phyloP scores from a whole-genome alignment of 2,329 filamentous ascomycete genomes.

The Calonectria multiphialidica region DNA sequence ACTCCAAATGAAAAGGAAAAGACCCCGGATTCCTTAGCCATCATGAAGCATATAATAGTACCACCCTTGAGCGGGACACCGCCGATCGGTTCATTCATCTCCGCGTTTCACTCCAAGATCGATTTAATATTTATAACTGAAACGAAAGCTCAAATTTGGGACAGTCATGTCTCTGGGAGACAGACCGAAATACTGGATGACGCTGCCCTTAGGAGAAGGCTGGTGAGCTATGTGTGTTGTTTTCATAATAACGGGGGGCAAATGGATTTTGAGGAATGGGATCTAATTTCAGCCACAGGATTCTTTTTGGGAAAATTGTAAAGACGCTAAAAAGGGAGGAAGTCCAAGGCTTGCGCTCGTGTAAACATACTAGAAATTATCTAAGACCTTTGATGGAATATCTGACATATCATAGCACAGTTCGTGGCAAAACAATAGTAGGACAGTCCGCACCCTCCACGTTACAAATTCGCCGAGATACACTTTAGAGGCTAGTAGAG shows the following conservation, averaged over 20 bases:
- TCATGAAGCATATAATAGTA: no score
- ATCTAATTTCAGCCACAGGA: background rate
- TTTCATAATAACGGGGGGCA: no score
- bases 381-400: background rate
- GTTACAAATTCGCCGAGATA: background rate
- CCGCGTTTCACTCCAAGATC: background rate
- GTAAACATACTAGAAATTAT: background rate
- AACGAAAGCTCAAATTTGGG: conserved; percentile 17
- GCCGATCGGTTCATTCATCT: background rate
- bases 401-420: background rate
- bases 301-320: background rate
- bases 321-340: background rate
- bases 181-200: conserved; percentile 10
- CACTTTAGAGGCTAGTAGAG: background rate
- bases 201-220: background rate
- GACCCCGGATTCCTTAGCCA: no score
- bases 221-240: background rate
- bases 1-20: no score
- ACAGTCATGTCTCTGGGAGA: background rate
- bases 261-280: background rate
- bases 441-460: background rate
- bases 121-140: background rate
- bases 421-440: background rate
- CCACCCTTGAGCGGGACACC: background rate
- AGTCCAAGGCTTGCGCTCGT: background rate